phyloP scores from a whole-genome alignment of 306 rosid species.

The Mimosa pudica region DNA sequence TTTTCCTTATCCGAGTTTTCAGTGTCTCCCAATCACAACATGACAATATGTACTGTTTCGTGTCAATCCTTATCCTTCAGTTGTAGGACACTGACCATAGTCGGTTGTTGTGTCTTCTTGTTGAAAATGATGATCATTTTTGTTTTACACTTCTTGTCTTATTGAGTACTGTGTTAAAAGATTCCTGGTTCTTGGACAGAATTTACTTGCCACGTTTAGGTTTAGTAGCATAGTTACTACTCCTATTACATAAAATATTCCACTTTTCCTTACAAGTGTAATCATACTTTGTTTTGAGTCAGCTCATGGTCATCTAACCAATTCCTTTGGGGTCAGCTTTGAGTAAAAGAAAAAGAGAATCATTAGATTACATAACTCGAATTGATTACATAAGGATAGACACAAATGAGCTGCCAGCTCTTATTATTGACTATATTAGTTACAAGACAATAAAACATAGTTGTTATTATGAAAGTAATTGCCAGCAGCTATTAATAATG shows the following conservation, averaged over 20 bases:
- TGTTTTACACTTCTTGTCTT: background rate
- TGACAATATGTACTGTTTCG: background rate
- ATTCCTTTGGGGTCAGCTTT: background rate
- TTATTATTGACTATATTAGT: conserved; percentile 34
- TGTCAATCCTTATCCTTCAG: conserved; percentile 42
- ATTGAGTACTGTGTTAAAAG: background rate
- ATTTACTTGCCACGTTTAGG: conserved; percentile 1
- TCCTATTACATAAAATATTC: background rate
- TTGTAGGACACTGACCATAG: conserved; percentile 29
- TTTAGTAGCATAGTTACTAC: background rate
- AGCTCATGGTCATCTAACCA: background rate
- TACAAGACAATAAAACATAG: conserved; percentile 33
- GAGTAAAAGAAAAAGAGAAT: background rate
- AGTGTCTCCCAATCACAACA: conserved; percentile 23
- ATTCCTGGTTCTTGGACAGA: conserved; percentile 18
- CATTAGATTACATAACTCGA: conserved; percentile 7
- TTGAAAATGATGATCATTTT: conserved; percentile 23
- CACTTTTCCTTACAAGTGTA: background rate
- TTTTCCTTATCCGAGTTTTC: conserved; percentile 43
- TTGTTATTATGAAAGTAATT: conserved; percentile 20
- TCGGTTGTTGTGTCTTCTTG: conserved; percentile 31
- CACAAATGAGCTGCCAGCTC: conserved; percentile 44
- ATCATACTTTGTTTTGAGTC: background rate
- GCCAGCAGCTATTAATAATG: conserved; percentile 32
- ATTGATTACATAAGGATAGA: conserved; percentile 9